A percentile compares a stretch with the other conserved stretches of the same genome.
Evolutionary conservation across 306 rosid genomes (phyloP).

Genomic region (Coriaria nepalensis): DNA sequence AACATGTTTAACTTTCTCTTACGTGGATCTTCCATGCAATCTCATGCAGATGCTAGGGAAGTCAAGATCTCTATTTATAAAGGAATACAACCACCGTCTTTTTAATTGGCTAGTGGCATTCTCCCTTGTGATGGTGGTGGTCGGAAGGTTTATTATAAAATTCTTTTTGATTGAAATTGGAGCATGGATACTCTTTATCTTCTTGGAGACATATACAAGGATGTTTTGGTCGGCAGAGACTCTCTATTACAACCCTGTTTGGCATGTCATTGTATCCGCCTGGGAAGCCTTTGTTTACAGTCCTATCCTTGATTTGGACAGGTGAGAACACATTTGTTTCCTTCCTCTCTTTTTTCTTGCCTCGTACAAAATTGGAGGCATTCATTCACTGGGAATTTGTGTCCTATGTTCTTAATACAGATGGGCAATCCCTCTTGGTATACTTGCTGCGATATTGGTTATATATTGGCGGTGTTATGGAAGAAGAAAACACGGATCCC

Average conservation of each 20-base stretch:
- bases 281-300: conserved; percentile 93
- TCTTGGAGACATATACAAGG: conserved; percentile 88
- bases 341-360: neutral
- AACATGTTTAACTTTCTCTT: conserved; percentile 13
- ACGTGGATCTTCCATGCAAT: conserved; percentile 9
- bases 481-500: conserved; percentile 49
- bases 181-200: conserved; percentile 85
- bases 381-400: too few species aligned
- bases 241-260: conserved; percentile 77
- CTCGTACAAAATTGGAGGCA: neutral
- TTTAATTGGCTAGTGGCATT: conserved; percentile 97
- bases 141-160: conserved; percentile 76
- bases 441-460: conserved; percentile 29
- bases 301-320: conserved; percentile 88
- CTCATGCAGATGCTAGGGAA: conserved; percentile 71
- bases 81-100: conserved; percentile 82
- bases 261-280: conserved; percentile 72
- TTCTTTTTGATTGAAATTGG: conserved; percentile 74
- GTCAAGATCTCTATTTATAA: conserved; percentile 64
- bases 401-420: conserved; percentile 24
- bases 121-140: conserved; percentile 78
- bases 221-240: conserved; percentile 95
- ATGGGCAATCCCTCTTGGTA: conserved; percentile 88
- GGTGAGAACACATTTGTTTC: conserved; percentile 30
- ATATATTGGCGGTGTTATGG: conserved; percentile 91